Evolutionary conservation across 1,139 yeast species (phyloP).

Genomic region (Scheffersomyces illinoinensis): DNA sequence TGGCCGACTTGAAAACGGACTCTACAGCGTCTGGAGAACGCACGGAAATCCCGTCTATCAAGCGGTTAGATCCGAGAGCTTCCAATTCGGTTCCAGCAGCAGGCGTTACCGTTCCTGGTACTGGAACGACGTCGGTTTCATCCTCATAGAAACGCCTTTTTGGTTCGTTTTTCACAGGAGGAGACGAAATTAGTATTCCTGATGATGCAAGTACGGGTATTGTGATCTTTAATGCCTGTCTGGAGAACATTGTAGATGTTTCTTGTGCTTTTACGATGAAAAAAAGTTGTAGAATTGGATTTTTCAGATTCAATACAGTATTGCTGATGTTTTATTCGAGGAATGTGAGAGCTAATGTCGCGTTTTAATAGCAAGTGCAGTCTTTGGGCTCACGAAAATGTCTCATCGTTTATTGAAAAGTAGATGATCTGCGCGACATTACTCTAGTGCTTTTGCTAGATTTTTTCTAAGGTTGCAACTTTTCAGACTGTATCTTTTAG

Average conservation of each 20-base stretch:
- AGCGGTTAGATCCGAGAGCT: slow-evolving; percentile 41
- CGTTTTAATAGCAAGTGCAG: too few species aligned
- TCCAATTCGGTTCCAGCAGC: slow-evolving; percentile 50
- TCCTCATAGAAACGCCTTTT: slow-evolving; percentile 63
- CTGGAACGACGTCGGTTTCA: slow-evolving; percentile 49
- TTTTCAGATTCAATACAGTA: not conserved
- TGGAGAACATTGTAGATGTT: not conserved
- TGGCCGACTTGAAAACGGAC: slow-evolving; percentile 44
- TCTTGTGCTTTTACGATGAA: not conserved
- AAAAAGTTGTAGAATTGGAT: not conserved
- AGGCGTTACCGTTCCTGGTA: slow-evolving; percentile 57
- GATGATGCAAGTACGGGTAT: not conserved
- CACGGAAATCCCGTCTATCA: slow-evolving; percentile 59
- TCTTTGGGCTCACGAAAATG: not conserved
- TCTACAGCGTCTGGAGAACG: slow-evolving; percentile 55
- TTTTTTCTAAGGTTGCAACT: not conserved
- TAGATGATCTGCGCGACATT: not conserved
- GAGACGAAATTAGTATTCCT: not conserved
- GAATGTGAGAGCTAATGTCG: not conserved
- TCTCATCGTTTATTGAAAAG: not conserved
- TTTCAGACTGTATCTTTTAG: not conserved
- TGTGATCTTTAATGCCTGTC: not conserved
- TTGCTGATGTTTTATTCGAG: not conserved
- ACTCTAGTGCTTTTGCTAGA: not conserved
- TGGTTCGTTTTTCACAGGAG: slow-evolving; percentile 19